Evolutionary conservation across 441 rosid genomes (phyloP).

Genomic region (Erodium texanum): DNA sequence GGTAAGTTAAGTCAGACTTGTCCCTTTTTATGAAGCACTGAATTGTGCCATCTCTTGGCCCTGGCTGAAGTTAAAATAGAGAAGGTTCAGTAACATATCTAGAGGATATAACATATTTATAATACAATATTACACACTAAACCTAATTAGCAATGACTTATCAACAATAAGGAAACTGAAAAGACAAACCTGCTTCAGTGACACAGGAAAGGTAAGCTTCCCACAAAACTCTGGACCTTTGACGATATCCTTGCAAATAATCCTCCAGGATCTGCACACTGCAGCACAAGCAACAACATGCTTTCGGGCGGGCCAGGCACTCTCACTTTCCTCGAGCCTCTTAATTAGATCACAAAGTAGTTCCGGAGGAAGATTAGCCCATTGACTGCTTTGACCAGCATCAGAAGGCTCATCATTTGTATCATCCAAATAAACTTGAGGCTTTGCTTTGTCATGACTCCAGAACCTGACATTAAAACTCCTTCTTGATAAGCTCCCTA

Average conservation of each 20-base stretch:
- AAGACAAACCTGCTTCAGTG: constrained; percentile 65
- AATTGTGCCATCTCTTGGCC: constrained; percentile 67
- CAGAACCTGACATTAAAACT: constrained; percentile 76
- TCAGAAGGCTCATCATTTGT: too few relatives aligned
- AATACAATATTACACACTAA: too few relatives aligned
- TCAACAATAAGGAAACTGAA: too few relatives aligned
- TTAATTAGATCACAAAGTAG: constrained; percentile 77
- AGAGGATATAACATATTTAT: too few relatives aligned
- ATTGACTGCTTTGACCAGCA: constrained; percentile 55
- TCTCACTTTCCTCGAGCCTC: constrained; percentile 86
- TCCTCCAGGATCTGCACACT: constrained; percentile 91
- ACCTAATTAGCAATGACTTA: too few relatives aligned
- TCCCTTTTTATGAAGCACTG: constrained; percentile 94
- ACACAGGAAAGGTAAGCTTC: constrained; percentile 91
- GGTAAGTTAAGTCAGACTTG: constrained; percentile 81
- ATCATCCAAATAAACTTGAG: constrained; percentile 61
- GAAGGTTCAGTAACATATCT: too few relatives aligned
- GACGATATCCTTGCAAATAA: constrained; percentile 90
- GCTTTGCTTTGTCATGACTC: constrained; percentile 53
- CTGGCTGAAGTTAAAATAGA: constrained; percentile 46
- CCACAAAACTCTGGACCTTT: constrained; percentile 71
- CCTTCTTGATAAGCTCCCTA: constrained; percentile 83
- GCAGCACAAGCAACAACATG: constrained; percentile 93
- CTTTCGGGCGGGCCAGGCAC: constrained; percentile 81
- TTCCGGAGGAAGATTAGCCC: constrained; percentile 95